These are phyloP conservation scores for Astragalus membranaceus DNA, from an alignment of 306 rosid species.

Conservation along the genomic window DNA sequence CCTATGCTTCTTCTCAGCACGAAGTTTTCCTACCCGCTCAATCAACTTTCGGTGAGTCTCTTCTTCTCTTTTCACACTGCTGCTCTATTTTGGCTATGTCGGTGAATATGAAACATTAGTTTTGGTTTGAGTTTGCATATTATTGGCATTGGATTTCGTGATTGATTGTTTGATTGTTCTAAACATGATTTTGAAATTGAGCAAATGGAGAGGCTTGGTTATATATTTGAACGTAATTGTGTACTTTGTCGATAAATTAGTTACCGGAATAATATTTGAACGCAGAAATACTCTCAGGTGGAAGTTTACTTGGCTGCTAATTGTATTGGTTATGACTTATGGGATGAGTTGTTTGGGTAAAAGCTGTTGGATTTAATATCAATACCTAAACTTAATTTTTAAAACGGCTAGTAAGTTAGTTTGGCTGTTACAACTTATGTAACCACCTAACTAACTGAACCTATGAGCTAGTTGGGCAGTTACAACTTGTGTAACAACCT, in stretches of 20 bases:
- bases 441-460: too few species aligned
- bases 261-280: too few species aligned
- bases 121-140: neutral
- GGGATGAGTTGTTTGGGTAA: too few species aligned
- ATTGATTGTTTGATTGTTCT: neutral
- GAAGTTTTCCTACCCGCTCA: conserved; percentile 25
- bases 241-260: neutral
- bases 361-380: too few species aligned
- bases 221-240: neutral
- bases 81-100: neutral
- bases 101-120: neutral
- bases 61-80: neutral
- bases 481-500: too few species aligned
- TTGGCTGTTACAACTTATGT: too few species aligned
- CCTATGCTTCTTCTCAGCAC: conserved; percentile 20
- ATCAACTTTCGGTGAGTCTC: conserved; percentile 33
- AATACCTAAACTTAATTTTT: too few species aligned
- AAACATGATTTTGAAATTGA: neutral
- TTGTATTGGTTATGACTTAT: too few species aligned
- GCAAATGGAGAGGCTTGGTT: neutral
- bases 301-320: too few species aligned
- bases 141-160: neutral
- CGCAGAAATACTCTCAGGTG: too few species aligned
- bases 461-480: too few species aligned
- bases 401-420: too few species aligned